phyloP scores from a whole-genome alignment of 192 early-diverging fungal genomes.

The Umbelopsis sp. region DNA sequence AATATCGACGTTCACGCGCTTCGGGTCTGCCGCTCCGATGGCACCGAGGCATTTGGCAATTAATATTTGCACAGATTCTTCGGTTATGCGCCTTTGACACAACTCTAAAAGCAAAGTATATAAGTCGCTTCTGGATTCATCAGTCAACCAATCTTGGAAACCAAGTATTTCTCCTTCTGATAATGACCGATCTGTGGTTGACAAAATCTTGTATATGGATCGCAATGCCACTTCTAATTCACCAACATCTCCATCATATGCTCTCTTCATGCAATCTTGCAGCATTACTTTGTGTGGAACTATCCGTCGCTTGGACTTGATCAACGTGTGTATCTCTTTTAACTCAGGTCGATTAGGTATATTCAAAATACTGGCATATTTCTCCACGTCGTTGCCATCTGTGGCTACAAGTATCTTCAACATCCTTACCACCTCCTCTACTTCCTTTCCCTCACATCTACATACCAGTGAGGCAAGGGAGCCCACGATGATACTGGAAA shows the following conservation, averaged over 20 bases:
- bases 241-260: background rate
- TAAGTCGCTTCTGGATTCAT: background rate
- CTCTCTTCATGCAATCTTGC: background rate
- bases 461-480: background rate
- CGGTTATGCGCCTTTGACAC: background rate
- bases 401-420: background rate
- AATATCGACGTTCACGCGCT: background rate
- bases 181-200: background rate
- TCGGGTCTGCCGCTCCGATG: background rate
- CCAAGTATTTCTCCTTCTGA: background rate
- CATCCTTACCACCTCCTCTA: background rate
- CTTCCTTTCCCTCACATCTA: background rate
- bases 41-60: slow-evolving; percentile 2
- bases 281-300: background rate
- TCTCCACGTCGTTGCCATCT: background rate
- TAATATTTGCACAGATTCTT: slow-evolving; percentile 9
- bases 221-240: background rate
- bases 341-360: slow-evolving; percentile 10
- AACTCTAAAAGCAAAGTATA: slow-evolving; percentile 3
- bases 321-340: background rate
- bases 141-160: background rate
- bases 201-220: slow-evolving; percentile 1
- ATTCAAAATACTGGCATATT: background rate
- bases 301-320: background rate
- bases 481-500: slow-evolving; percentile 2